Base-by-base conservation (phyloP, 306 rosid species). In the Luffa acutangula region DNA sequence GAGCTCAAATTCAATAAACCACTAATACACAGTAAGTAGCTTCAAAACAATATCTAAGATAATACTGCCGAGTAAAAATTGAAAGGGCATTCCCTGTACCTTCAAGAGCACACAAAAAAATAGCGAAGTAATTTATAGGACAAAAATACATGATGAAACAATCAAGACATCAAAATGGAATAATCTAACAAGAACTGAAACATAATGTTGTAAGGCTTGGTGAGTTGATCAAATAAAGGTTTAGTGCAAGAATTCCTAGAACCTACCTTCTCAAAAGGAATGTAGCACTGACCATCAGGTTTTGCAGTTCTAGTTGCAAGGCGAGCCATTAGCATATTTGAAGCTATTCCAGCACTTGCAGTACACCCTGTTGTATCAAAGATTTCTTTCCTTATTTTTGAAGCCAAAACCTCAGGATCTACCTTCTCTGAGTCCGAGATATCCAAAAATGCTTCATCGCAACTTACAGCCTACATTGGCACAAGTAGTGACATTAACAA, bases 241-340 rank as follows among this genome's bases (percentile, higher is more conserved):
- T 48, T 13, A 33, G 42, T 6, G 77, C 11, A 72, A 21, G 42
- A 49, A 74, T 25, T 49, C 3, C 41, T 33, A 45, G 31, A 64
- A 25, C 78, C 60, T 82, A 92, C 98, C 87, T 57, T 86, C 82
- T 89, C 92, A 34, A 80, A 84, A 84, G 92, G 87, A 88, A 94
- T 92, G 83, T 81, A 83, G 83, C 83, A 92, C 86, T 92, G 98
- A 80, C 97, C 98, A 71, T 94, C 88, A 31, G 98, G 98, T 83
- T 94, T 94, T n/a, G 98, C 98, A 75, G 87, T 87, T 89, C 87
- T 89, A 18, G 98, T 94, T 60, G 98, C 97, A 86, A 94, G 93
- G 82, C 97, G 97, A 76, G 98, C 93, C 86, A 92, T 87, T 60
- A 94, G 95, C 97, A 94, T 92, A 85, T 92, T 94, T 70, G 87